Evolutionary conservation across 257 asterid species (phyloP).

Genomic region (Fraxinus quadrangulata): DNA sequence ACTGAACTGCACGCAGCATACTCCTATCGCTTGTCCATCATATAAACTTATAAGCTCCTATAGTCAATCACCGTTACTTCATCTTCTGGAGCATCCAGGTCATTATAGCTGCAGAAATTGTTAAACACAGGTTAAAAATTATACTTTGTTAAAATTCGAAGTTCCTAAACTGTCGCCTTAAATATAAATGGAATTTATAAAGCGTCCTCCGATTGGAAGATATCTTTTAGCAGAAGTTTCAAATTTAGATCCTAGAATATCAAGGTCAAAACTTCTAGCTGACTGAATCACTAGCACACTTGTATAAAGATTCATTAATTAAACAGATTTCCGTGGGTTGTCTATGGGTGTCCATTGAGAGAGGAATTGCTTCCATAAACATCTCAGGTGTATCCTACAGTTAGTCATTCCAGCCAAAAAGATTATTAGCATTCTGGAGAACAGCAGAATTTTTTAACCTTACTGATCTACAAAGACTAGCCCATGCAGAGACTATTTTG

Average conservation of each 20-base stretch:
- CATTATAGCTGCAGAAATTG: slow-evolving; percentile 75
- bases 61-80: slow-evolving; percentile 97
- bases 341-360: not conserved
- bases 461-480: not conserved
- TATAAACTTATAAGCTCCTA: slow-evolving; percentile 71
- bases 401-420: not conserved
- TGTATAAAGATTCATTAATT: too few relatives aligned
- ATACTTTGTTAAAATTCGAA: not conserved
- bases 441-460: not conserved
- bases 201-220: not conserved
- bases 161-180: not conserved
- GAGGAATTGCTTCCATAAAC: not conserved
- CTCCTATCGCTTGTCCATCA: slow-evolving; percentile 1
- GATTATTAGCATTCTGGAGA: not conserved
- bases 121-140: slow-evolving; percentile 22
- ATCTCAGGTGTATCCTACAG: not conserved
- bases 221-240: slow-evolving; percentile 4
- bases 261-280: not conserved
- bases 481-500: not conserved
- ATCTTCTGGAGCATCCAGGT: slow-evolving; percentile 98
- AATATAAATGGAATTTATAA: not conserved
- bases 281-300: not conserved
- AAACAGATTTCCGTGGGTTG: too few relatives aligned
- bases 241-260: not conserved
- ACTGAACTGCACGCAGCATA: not conserved